Evolutionary conservation across 768 basidiomycete genomes (phyloP).

Genomic region (Auricularia auricula-judae): DNA sequence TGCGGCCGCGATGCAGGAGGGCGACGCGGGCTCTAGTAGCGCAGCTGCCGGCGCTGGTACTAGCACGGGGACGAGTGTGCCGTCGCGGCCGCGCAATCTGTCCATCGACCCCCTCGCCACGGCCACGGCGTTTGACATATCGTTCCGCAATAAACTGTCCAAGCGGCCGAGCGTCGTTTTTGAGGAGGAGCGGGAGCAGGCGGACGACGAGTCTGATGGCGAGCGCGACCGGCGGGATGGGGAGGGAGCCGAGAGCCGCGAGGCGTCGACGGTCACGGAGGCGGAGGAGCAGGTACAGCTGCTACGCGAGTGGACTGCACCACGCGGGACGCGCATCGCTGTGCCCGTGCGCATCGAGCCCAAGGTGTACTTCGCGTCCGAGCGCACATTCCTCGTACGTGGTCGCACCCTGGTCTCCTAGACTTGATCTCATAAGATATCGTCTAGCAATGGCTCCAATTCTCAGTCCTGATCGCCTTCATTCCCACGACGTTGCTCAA

Average conservation of each 20-base stretch:
- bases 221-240: slow-evolving; percentile 29
- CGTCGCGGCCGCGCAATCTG: slow-evolving; percentile 22
- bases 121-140: slow-evolving; percentile 74
- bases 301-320: slow-evolving; percentile 62
- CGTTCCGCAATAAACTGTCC: slow-evolving; percentile 56
- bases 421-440: neutral
- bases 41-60: slow-evolving; percentile 2
- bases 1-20: slow-evolving; percentile 39
- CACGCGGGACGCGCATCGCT: slow-evolving; percentile 78
- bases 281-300: slow-evolving; percentile 23
- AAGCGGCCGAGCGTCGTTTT: slow-evolving; percentile 17
- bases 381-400: slow-evolving; percentile 86
- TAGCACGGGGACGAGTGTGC: slow-evolving; percentile 3
- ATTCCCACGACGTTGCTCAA: slow-evolving; percentile 87
- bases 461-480: slow-evolving; percentile 74
- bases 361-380: slow-evolving; percentile 94
- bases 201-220: neutral
- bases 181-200: slow-evolving; percentile 14
- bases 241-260: slow-evolving; percentile 15
- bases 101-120: slow-evolving; percentile 84
- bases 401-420: neutral
- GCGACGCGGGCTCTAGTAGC: slow-evolving; percentile 5
- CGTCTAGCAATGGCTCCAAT: slow-evolving; percentile 77
- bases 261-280: slow-evolving; percentile 9
- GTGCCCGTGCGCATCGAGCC: slow-evolving; percentile 96